Evolutionary conservation across 345 rosid genomes (phyloP), one percentile per base, ranked within the genome.

Genomic region (Brassica incana): DNA sequence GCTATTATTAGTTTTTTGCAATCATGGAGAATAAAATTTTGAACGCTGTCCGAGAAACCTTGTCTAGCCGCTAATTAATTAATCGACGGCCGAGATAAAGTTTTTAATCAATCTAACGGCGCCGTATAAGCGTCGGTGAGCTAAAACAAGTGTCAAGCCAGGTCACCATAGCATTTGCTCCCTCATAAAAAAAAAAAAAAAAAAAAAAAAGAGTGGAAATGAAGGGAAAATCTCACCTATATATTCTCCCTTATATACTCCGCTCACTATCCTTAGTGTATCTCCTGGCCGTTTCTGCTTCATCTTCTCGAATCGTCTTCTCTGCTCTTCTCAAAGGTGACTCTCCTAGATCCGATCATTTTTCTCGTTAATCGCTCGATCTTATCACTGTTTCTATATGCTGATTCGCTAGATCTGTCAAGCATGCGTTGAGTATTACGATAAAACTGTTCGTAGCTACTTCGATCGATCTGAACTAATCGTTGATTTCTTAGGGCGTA

Each of bases 261-360:
- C 25, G 20, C 9, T 54, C 79, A 38, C 76, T 63, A 36, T 52
- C 79, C 8, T 18, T 40, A 68, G 64, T 71, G 63, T 59, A 58
- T 74, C 77, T 73, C 69, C 81, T 73, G 29, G 82, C 82, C 78
- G 82, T 67, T 67, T 65, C 52, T 71, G 65, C 71, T 71, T 52
- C 75, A 18, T 77, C 63, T 75, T 75, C 83, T 74, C 59, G 75
- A 74, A 69, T 29, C 58, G 58, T 52, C 79, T 66, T 59, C 63
- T 59, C 63, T 59, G 2, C 63, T 20, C 35, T n/a, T 52, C 58
- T 12, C 6, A 0, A 16, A 54, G 83, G 83, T 80, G 40, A 75
- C 72, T 52, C 72, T 50, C 70, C 70, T 69, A 74, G 83, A 80
- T 80, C 83, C 38, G 30, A 5, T 30, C 1, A 5, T 52, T 65